Evolutionary conservation across 768 basidiomycete genomes (phyloP), one percentile per base, ranked within the genome.

Genomic region (Hypholoma fasciculare): DNA sequence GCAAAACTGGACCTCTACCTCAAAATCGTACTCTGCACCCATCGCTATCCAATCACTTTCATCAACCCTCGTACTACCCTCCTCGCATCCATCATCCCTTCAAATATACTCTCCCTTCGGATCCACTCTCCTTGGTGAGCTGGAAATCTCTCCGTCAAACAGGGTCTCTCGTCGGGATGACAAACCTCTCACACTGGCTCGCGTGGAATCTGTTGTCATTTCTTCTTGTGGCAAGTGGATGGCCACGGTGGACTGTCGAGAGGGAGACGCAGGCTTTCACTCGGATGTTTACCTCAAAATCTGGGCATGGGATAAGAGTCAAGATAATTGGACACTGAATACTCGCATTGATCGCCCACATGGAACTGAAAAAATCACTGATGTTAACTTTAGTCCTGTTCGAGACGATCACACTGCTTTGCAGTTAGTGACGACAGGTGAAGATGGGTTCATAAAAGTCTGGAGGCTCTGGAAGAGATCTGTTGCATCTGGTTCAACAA

Each of bases 71-170:
- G 81, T 98, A 62, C 80, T 98, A 14, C 93, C 94, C 0, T 94
- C 96, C 2, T 96, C 95, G 0, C 96, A 99, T 67, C 91, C 94
- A 0, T 95, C 96, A 2, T 92, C 94, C n/a, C 78, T 99, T 40
- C 96, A 98, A 76, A 85, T 90, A 23, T 96, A 91, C 74, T 89
- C 92, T 16, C 90, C 90, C 1, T 71, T 80, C 7, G 80, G 84
- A 2, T 88, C 88, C 27, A 81, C 83, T 42, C 79, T 94, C 0
- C 67, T 93, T 2, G 87, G 87, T 47, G 96, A 99, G 71, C 79
- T 98, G 17, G 97, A 98, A 72, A 85, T 99, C 7, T 87, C 92
- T 1, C 94, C 96, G 19, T 94, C 94, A 26, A 98, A 98, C 75
- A 85, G 93, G 58, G 84, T 98, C 17, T 90, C 94, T 13, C 78